Evolutionary conservation across 495 filamentous ascomycete genomes (phyloP), one percentile per base, ranked within the genome.

Genomic region (Xeromyces bisporus): DNA sequence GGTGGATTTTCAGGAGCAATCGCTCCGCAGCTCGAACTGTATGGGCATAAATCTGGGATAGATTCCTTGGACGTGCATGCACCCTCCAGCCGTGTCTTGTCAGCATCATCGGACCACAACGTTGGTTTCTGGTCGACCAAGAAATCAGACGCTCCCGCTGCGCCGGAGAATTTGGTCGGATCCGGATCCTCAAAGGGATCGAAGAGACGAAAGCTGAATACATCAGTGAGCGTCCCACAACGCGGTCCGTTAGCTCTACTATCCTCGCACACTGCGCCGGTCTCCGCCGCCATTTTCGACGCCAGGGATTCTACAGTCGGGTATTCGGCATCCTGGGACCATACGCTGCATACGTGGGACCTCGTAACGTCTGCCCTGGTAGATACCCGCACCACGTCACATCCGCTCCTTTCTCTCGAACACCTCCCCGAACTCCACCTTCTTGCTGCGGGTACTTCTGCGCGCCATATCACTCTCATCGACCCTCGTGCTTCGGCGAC

Each of bases 281-380:
- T 86, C 8, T 75, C 76, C 1, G 73, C 71, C 18, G 77, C 73
- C 12, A 68, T 81, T 21, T 97, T 96, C 60, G 77, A 87, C 47
- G 77, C 75, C 1, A 64, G 66, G 27, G 89, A 94, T 58, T 52
- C 73, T 16, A 93, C 80, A 7, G 77, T 96, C 15, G 87, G 77
- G 18, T 94, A 97, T 63, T 85, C 83, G 0, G 66, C 69, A 2
- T 85, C 81, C 13, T 77, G 77, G 64, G 89, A 96, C 60, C 85
- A 93, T 55, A 78, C 80, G 0, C 60, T 94, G 37, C 75, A 73
- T 15, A 96, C 89, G 0, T 80, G 92, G 69, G 89, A 97, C 60
- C 71, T 97, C 8, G 69, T 80, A 0, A 94, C 87, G 5, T 53
- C 63, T 28, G 42, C 62, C 3, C 60, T 74, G 7, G 80, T 93